phyloP scores from a whole-genome alignment of 768 basidiomycete species.

The Phanerochaete sordida region DNA sequence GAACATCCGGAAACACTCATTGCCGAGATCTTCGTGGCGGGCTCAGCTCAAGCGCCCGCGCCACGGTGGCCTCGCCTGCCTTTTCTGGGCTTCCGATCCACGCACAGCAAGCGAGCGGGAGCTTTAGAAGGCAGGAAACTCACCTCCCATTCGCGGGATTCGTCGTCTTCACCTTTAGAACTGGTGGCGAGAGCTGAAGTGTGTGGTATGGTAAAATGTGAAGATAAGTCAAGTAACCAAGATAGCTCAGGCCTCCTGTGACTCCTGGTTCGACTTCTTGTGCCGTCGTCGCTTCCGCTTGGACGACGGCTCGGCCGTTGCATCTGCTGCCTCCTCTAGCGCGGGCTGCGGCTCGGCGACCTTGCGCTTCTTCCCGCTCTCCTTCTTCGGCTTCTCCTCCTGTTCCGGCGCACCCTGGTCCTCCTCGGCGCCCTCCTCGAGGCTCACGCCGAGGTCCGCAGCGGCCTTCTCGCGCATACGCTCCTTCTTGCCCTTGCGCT shows the following conservation, averaged over 20 bases:
- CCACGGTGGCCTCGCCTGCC: not conserved
- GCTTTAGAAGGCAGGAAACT: too few relatives aligned
- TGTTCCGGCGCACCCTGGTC: slow-evolving; percentile 24
- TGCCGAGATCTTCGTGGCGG: not conserved
- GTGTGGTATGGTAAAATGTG: not conserved
- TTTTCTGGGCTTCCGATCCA: not conserved
- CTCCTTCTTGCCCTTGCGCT: slow-evolving; percentile 38
- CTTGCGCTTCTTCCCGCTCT: slow-evolving; percentile 24
- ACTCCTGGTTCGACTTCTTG: slow-evolving; percentile 25
- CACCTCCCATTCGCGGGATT: too few relatives aligned
- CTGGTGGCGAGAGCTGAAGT: too few relatives aligned
- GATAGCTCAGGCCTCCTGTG: not conserved
- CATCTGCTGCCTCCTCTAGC: slow-evolving; percentile 11
- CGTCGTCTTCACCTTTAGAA: too few relatives aligned
- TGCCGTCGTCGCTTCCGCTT: slow-evolving; percentile 43
- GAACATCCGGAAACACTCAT: not conserved
- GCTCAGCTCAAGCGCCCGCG: not conserved
- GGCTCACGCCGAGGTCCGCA: slow-evolving; percentile 11
- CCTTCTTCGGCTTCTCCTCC: slow-evolving; percentile 25
- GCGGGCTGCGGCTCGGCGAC: slow-evolving; percentile 19
- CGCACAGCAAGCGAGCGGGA: not conserved
- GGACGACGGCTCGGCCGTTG: slow-evolving; percentile 11
- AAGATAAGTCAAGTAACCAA: not conserved
- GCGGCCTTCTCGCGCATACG: slow-evolving; percentile 19
- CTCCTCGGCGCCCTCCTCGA: slow-evolving; percentile 10